Base-by-base conservation (phyloP, 2,329 filamentous ascomycete species). In the Pseudogymnoascus sp. region DNA sequence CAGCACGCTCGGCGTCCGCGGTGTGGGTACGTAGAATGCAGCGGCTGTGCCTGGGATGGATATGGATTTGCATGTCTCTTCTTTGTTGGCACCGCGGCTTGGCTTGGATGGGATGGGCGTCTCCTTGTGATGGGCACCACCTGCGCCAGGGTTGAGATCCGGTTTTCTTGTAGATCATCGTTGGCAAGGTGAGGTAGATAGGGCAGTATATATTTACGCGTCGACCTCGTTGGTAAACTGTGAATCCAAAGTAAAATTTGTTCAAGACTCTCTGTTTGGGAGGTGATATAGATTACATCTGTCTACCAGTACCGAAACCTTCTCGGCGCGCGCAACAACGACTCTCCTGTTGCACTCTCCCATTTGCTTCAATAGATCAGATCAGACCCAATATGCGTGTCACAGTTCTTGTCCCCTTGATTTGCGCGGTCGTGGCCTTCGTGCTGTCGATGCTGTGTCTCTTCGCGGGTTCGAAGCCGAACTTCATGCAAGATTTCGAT, bases 371-470 rank as follows among this genome's bases (percentile, higher is more conserved):
- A 4, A 2, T 32, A 2, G 20, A 8, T 18, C 12, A 60, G 20
- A 14, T 9, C n/a, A 58, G 63, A 28, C 61, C 59, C 63, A 72
- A 63, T 14, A 81, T 81, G 79, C 76, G 77, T 35, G 68, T 71
- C n/a, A 67, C 74, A 32, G 77, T 77, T 12, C 64, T 83, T 18
- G 66, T 84, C n/a, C 81, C 81, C 6, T 69, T 78, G 41, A 65
- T 78, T 43, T 77, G 79, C 64, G 77, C 79, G 63, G 75, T 80
- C 22, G 78, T 76, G 30, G 81, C 82, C 3, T 79, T 86, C 39
- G 75, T 86, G 18, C 77, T 87, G 43, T 77, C 78, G 16, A 77
- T 86, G 65, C 74, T 86, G 7, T 84, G 80, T 68, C 75, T 87
- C 62, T 85, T 85, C 66, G 83, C 84, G 1, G 84, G 84, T 37